Base-by-base conservation (phyloP, 805 yeast genomes). In the Pichia cabralensis region DNA sequence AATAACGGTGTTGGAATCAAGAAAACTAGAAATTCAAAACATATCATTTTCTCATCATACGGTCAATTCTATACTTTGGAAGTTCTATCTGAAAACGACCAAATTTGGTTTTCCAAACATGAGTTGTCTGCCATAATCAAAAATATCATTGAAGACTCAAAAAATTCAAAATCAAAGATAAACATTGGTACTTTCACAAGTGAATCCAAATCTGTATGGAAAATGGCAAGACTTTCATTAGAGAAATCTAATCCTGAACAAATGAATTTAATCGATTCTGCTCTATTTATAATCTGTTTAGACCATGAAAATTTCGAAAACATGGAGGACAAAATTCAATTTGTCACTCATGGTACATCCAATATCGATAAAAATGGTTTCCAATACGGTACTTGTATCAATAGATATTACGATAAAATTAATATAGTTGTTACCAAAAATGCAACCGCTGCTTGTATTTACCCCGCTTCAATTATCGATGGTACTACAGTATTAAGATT, bases 381-480 rank as follows among this genome's bases (percentile, higher is more conserved):
- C 30, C 79, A 73, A 51, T 51, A 62, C 16, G 79, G 79, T 18
- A 63, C 75, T 5, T 73, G 79, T 51, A 69, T 74, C 12, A 69
- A 71, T 30, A 55, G 79, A 36, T 72, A 76, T 69, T 73, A 73
- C 47, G 79, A 73, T 49, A 73, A 73, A 45, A 54, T 73, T 35
- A 76, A 72, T 46, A 50, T 73, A 32, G 60, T 73, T 13, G 65
- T 73, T 8, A 69, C 77, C 4, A 57, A 61, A 26, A 73, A 73
- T 49, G 65, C 77, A 1, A 73, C 70, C 16, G 76, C 76, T 2
- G 79, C 77, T 4, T 62, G 73, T 32, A 71, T 70, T 15, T 73
- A 76, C 70, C 78, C 74, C 42, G 65, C 72, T 10, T 61, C 74
- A 2, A 62, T 71, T 16, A 70, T 71, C 69, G 79, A 73, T 49